phyloP scores from a whole-genome alignment of 192 early-diverging fungal genomes.

The Coemansia sp. region DNA sequence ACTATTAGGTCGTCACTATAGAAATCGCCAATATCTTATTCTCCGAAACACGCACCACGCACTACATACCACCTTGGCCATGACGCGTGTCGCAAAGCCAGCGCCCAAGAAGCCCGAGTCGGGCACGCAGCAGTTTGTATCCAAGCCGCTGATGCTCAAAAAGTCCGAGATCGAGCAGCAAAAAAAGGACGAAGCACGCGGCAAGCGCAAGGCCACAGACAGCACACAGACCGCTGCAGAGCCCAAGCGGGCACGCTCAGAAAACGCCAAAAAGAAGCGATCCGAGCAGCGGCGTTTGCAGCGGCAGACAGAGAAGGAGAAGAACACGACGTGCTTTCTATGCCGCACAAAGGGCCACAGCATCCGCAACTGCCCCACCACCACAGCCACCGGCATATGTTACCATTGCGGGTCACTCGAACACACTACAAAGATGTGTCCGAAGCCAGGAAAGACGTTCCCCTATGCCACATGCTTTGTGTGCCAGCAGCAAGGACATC shows the following conservation, averaged over 20 bases:
- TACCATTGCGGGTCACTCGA: slow-evolving; percentile 86
- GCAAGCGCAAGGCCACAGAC: slow-evolving; percentile 3
- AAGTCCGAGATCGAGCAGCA: slow-evolving; percentile 43
- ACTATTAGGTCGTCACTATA: too few species aligned
- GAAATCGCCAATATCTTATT: too few species aligned
- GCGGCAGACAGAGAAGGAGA: slow-evolving; percentile 36
- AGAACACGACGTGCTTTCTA: slow-evolving; percentile 66
- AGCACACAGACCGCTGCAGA: not conserved
- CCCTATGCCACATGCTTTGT: slow-evolving; percentile 86
- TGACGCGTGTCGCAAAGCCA: slow-evolving; percentile 60
- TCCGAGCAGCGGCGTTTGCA: slow-evolving; percentile 27
- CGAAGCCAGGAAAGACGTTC: slow-evolving; percentile 52
- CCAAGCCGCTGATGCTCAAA: slow-evolving; percentile 50
- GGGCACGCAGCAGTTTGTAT: slow-evolving; percentile 43
- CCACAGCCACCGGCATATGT: slow-evolving; percentile 63
- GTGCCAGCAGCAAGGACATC: slow-evolving; percentile 79
- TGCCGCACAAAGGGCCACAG: slow-evolving; percentile 83
- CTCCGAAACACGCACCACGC: too few species aligned
- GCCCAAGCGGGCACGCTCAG: slow-evolving; percentile 13
- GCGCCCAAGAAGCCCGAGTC: slow-evolving; percentile 54
- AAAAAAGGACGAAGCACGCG: slow-evolving; percentile 5
- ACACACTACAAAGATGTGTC: slow-evolving; percentile 79
- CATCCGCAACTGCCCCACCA: slow-evolving; percentile 75
- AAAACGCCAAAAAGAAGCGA: slow-evolving; percentile 19
- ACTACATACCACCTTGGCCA: too few species aligned